Conservation (phyloP, 345 rosid species). For the Eucalyptus regnans region DNA sequence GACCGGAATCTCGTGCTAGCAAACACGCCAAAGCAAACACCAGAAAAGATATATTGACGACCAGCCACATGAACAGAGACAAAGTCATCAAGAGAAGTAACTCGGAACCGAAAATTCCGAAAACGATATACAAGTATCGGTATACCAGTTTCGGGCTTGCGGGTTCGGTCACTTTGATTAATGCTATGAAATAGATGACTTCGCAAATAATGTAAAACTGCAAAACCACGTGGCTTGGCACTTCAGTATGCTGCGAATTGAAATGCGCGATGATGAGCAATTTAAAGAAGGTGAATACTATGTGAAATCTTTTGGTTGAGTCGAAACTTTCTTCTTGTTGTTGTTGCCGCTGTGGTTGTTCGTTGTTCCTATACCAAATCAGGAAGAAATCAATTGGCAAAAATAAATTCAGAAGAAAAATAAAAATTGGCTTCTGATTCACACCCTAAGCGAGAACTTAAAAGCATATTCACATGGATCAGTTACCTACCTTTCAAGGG, state of each 20-base stretch:
- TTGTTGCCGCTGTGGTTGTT: no score
- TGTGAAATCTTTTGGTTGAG: neutral
- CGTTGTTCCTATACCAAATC: no score
- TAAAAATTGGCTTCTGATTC: neutral
- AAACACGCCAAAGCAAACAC: neutral
- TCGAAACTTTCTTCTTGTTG: neutral
- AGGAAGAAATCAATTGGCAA: neutral
- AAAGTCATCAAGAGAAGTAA: no score
- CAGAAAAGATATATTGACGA: rapidly evolving
- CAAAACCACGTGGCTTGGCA: rapidly evolving
- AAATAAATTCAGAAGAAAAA: neutral
- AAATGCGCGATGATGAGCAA: rapidly evolving
- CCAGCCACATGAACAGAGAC: rapidly evolving
- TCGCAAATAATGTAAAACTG: rapidly evolving
- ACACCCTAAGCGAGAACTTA: rapidly evolving
- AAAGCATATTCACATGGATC: neutral
- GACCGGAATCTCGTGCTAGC: rapidly evolving
- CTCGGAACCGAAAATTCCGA: rapidly evolving
- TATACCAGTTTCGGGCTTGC: no score
- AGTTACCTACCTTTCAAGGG: neutral
- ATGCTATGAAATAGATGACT: neutral
- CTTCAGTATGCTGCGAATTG: neutral
- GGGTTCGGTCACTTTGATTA: neutral
- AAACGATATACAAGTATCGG: no score
- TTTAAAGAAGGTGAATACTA: neutral